Evolutionary conservation across 495 filamentous ascomycete genomes (phyloP), one percentile per base, ranked within the genome.

Genomic region (Trichoderma asperelloides): DNA sequence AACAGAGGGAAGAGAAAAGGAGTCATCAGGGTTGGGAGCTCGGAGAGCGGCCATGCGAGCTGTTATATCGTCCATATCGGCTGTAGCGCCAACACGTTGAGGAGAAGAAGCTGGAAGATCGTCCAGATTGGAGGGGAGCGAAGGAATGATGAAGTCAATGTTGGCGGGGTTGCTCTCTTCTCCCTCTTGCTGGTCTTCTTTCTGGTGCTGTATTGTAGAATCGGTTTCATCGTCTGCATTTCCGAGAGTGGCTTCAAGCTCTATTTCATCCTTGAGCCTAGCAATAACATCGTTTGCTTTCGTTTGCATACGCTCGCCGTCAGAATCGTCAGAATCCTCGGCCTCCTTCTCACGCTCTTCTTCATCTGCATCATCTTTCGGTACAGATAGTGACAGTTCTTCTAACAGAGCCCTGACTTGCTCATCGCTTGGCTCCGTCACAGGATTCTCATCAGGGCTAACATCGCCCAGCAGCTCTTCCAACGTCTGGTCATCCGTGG

Each of bases 1-100:
- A 1, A 78, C 84, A 0, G 81, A 77, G 33, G 86, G 86, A 3
- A 88, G 77, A 12, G 77, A 78, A 13, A 83, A 74, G 12, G 75
- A 47, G 7, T 74, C 66, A 37, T 70, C 73, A n/a, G 69, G 64
- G 66, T 37, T 51, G 40, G 40, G 62, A 21, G 12, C 66, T 13
- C 73, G 69, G 28, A 82, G 78, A 0, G 79, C 77, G 4, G 77
- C 76, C 66, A 81, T 73, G 49, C 78, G 79, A 4, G 72, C 69
- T 13, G 75, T 68, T 64, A 82, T 78, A 63, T 74, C 76, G 43
- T 74, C 76, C 33, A 78, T 76, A 67, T 78, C 75, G 47, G 64
- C 65, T 55, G 73, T 65, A 69, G 64, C 27, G 25, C 30, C 23
- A 66, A 40, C 1, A 39, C 15, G 3, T 66, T 64, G 0, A 64